Conservation (phyloP, 2,329 filamentous ascomycete genomes). For the Fusarium penzigii region DNA sequence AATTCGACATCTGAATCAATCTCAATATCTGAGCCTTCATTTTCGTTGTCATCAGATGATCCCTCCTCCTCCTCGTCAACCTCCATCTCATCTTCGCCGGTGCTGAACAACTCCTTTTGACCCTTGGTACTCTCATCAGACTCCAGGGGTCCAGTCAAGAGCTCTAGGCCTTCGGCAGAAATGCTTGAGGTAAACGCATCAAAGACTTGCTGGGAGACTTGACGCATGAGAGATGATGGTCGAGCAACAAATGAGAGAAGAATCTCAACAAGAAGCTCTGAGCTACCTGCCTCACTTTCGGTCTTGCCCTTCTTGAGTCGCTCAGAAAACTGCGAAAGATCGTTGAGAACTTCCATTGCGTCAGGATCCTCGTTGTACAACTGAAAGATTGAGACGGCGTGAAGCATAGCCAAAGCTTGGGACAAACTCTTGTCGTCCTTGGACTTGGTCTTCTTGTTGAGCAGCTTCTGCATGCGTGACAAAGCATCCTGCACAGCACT, state of each 20-base stretch:
- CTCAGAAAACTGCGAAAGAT: constrained; percentile 75
- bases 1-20: constrained; percentile 53
- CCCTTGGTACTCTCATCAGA: constrained; percentile 81
- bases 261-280: constrained; percentile 81
- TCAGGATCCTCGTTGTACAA: constrained; percentile 89
- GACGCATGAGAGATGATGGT: constrained; percentile 79
- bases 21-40: constrained; percentile 48
- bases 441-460: constrained; percentile 42
- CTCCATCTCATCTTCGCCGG: constrained; percentile 61
- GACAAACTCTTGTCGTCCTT: constrained; percentile 42
- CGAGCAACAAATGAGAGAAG: constrained; percentile 87
- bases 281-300: constrained; percentile 56
- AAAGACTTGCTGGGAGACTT: constrained; percentile 87
- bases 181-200: constrained; percentile 76
- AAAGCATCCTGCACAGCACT: constrained; percentile 54
- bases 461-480: constrained; percentile 53
- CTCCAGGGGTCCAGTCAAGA: constrained; percentile 67
- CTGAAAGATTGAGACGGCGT: constrained; percentile 82
- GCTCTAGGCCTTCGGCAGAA: constrained; percentile 69
- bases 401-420: constrained; percentile 75
- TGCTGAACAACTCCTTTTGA: constrained; percentile 81
- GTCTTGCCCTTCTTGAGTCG: constrained; percentile 54
- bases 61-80: constrained; percentile 44
- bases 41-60: constrained; percentile 43
- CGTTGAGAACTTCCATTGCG: constrained; percentile 77